A percentile compares a stretch with the other conserved stretches of the same genome.
phyloP scores from a whole-genome alignment of 164 flowering plant genomes.

The Annona cherimola region DNA sequence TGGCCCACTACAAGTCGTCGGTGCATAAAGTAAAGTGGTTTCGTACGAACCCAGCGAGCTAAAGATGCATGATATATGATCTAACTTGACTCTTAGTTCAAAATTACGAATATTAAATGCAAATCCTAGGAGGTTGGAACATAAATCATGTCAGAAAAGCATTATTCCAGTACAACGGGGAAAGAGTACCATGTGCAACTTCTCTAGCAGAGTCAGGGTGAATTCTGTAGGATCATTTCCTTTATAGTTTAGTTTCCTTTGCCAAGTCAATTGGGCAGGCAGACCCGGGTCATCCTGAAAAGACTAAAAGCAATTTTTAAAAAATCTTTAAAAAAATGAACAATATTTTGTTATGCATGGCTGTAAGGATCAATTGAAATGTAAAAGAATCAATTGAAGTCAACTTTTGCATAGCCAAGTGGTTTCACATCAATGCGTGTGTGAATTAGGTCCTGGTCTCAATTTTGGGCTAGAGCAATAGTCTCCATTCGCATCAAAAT shows the following conservation, averaged over 20 bases:
- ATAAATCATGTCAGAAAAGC: background rate
- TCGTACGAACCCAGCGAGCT: too few relatives aligned
- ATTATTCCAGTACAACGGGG: background rate
- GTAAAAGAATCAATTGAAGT: background rate
- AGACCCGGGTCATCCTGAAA: slow-evolving; percentile 51
- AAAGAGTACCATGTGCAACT: slow-evolving; percentile 51
- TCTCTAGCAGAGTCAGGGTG: slow-evolving; percentile 40
- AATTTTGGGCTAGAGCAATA: too few relatives aligned
- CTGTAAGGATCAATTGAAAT: background rate
- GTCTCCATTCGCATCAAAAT: too few relatives aligned
- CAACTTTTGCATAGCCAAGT: background rate
- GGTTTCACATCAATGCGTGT: too few relatives aligned
- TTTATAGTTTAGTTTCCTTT: slow-evolving; percentile 45
- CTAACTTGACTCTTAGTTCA: too few relatives aligned
- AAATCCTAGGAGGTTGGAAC: background rate
- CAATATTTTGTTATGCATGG: background rate
- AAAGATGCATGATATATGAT: too few relatives aligned
- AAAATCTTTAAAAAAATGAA: background rate
- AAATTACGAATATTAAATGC: background rate
- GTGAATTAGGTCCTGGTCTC: too few relatives aligned
- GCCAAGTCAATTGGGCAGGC: slow-evolving; percentile 74
- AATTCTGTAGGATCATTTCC: slow-evolving; percentile 40
- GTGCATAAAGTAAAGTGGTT: too few relatives aligned
- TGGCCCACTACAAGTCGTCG: too few relatives aligned
- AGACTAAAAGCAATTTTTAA: slow-evolving; percentile 11